phyloP scores from a whole-genome alignment of 768 basidiomycete genomes.

The Russula lepida region DNA sequence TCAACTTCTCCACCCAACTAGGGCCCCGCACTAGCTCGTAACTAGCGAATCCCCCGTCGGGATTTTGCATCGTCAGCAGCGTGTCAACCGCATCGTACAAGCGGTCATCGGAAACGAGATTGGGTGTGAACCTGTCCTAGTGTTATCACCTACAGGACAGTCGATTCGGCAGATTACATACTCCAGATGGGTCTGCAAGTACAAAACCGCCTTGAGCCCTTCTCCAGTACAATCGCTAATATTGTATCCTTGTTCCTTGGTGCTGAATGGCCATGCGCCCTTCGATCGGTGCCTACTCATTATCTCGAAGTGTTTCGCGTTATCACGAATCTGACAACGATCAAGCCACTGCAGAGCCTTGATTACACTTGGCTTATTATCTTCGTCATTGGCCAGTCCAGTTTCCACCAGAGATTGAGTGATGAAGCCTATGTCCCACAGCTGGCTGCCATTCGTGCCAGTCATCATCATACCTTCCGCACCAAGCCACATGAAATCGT shows the following conservation, averaged over 20 bases:
- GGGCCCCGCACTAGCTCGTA: slow-evolving; percentile 88
- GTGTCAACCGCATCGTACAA: slow-evolving; percentile 84
- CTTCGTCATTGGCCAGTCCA: slow-evolving; percentile 63
- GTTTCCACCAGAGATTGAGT: slow-evolving; percentile 88
- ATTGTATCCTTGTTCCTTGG: slow-evolving; percentile 87
- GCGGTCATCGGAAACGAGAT: slow-evolving; percentile 65
- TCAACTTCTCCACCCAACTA: slow-evolving; percentile 72
- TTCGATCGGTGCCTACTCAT: slow-evolving; percentile 62
- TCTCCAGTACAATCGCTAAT: slow-evolving; percentile 96
- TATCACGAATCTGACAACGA: slow-evolving; percentile 56
- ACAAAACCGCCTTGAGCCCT: slow-evolving; percentile 84
- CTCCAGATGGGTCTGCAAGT: slow-evolving; percentile 78
- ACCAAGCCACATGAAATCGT: slow-evolving; percentile 93
- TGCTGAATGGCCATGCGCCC: slow-evolving; percentile 81
- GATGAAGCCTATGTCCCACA: slow-evolving; percentile 93
- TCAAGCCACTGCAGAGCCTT: slow-evolving; percentile 70
- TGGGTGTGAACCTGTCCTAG: slow-evolving; percentile 54
- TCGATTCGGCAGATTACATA: slow-evolving; percentile 31
- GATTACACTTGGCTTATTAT: slow-evolving; percentile 55
- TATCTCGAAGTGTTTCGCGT: slow-evolving; percentile 54
- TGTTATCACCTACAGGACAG: slow-evolving; percentile 5
- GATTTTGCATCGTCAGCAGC: slow-evolving; percentile 79
- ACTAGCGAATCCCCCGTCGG: slow-evolving; percentile 83
- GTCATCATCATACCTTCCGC: slow-evolving; percentile 90
- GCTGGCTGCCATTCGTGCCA: slow-evolving; percentile 90